Evolutionary conservation across 805 yeast species (phyloP).

Genomic region (Kazachstania psychrophila): DNA sequence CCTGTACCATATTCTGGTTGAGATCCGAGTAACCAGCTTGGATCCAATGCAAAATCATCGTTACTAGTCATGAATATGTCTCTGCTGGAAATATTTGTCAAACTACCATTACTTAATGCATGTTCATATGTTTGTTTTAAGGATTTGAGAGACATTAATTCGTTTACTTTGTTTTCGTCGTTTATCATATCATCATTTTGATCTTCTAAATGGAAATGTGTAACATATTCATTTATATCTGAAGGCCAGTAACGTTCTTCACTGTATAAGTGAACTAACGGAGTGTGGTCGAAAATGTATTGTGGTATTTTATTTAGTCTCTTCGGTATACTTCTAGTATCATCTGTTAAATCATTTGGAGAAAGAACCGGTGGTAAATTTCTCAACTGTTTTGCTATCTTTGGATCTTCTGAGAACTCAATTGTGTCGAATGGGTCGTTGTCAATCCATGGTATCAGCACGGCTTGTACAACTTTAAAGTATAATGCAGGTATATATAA

Average conservation of each 20-base stretch:
- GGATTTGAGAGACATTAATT: conserved; percentile 1
- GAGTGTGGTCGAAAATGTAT: conserved; percentile 57
- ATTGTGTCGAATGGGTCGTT: conserved; percentile 13
- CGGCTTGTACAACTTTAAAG: too few species aligned
- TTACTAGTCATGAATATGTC: conserved; percentile 47
- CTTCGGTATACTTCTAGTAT: conserved; percentile 19
- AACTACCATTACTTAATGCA: conserved; percentile 6
- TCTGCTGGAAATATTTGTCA: conserved; percentile 13
- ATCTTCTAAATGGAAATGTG: conserved; percentile 50
- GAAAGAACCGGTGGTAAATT: conserved; percentile 22
- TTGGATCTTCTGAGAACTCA: conserved; percentile 3
- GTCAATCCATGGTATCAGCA: too few species aligned
- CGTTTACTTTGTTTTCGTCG: conserved; percentile 9
- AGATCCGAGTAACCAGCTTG: conserved; percentile 81
- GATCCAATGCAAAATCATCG: conserved; percentile 62
- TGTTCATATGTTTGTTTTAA: neutral
- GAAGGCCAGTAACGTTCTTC: conserved; percentile 86
- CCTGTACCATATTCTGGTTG: conserved; percentile 66
- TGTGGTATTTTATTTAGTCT: conserved; percentile 47
- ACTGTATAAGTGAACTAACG: conserved; percentile 75
- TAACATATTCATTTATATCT: conserved; percentile 60
- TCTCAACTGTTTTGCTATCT: neutral
- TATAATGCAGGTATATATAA: too few species aligned
- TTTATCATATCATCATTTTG: conserved; percentile 33
- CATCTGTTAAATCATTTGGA: conserved; percentile 20